Percentiles rank a stretch among this genome's conserved stretches.
Evolutionary conservation across 345 rosid genomes (phyloP).

Genomic region (Salix viminalis): DNA sequence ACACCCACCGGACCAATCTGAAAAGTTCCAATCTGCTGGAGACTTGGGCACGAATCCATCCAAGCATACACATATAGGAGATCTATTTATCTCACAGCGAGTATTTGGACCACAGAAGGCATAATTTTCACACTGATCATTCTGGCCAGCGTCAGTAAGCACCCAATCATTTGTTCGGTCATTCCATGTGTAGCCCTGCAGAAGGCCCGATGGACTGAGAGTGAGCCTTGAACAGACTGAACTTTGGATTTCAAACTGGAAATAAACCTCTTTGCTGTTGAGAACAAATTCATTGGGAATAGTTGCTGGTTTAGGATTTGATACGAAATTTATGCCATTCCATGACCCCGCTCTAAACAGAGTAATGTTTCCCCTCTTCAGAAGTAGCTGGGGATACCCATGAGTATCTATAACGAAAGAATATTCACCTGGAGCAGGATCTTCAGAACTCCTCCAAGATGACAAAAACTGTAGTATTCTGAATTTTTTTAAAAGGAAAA

Average conservation of each 20-base stretch:
- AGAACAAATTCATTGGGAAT: conserved; percentile 1
- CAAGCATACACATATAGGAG: background rate
- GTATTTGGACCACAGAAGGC: conserved; percentile 8
- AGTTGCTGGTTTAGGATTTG: background rate
- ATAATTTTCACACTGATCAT: conserved; percentile 18
- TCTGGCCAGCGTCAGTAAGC: background rate
- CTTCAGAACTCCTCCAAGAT: background rate
- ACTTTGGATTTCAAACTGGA: background rate
- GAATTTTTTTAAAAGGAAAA: no score
- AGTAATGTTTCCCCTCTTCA: background rate
- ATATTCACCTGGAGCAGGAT: conserved; percentile 18
- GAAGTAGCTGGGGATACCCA: conserved; percentile 22
- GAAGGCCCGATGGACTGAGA: background rate
- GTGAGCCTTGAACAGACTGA: background rate
- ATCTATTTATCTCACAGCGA: background rate
- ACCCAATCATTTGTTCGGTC: background rate
- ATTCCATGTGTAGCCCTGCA: background rate
- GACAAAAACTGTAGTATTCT: no score
- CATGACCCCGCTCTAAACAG: conserved; percentile 15
- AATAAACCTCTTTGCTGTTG: conserved; percentile 6
- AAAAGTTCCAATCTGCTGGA: no score
- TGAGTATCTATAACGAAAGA: background rate
- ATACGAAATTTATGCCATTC: conserved; percentile 17
- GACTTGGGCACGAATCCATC: no score
- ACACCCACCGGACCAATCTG: no score